Evolutionary conservation across 2,329 filamentous ascomycete species (phyloP).

Genomic region (Hypocreales sp.): DNA sequence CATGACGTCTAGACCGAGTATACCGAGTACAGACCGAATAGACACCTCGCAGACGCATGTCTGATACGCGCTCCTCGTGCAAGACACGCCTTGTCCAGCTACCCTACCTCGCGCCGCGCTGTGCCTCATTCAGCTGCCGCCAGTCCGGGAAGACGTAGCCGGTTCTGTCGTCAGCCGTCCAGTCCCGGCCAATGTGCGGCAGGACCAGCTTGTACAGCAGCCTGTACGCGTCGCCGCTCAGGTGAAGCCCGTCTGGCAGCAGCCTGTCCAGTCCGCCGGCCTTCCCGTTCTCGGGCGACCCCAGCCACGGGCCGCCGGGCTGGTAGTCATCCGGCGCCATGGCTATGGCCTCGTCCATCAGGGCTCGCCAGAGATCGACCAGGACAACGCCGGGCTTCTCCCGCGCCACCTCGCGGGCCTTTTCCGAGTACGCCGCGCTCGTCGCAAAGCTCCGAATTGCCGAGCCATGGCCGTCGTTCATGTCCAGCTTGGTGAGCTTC

Average conservation of each 20-base stretch:
- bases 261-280: slow-evolving; percentile 34
- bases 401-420: slow-evolving; percentile 51
- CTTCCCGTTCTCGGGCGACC: slow-evolving; percentile 32
- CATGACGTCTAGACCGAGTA: no score
- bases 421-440: slow-evolving; percentile 40
- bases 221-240: slow-evolving; percentile 36
- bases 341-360: slow-evolving; percentile 55
- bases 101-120: no score
- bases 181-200: slow-evolving; percentile 31
- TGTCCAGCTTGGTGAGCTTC: slow-evolving; percentile 34
- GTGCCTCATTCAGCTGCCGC: no score
- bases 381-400: slow-evolving; percentile 51
- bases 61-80: no score
- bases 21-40: no score
- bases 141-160: slow-evolving; percentile 34
- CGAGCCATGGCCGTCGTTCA: slow-evolving; percentile 26
- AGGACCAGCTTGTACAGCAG: slow-evolving; percentile 33
- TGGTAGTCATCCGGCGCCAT: slow-evolving; percentile 42
- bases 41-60: no score
- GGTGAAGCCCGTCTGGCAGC: slow-evolving; percentile 42
- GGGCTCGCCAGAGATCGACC: slow-evolving; percentile 64
- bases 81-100: no score
- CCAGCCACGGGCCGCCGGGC: slow-evolving; percentile 28
- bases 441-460: slow-evolving; percentile 29
- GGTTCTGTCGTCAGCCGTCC: slow-evolving; percentile 19